Evolutionary conservation across 2,329 filamentous ascomycete genomes (phyloP).

Genomic region (Pseudonectria foliicola): DNA sequence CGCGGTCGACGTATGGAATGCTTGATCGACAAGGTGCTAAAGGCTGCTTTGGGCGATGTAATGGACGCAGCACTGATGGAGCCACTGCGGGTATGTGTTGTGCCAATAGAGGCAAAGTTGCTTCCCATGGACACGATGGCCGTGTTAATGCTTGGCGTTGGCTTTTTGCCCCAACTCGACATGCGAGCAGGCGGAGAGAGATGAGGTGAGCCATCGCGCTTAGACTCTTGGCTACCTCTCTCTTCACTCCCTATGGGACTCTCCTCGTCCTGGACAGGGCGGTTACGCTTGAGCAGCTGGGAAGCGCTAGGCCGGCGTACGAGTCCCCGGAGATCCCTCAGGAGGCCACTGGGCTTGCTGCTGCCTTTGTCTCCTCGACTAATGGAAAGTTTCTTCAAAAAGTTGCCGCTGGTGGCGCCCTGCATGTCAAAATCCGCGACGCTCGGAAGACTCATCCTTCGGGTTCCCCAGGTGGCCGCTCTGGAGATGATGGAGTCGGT

Average conservation of each 20-base stretch:
- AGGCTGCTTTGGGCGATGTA: conserved; percentile 47
- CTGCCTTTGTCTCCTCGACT: conserved; percentile 35
- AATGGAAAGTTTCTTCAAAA: conserved; percentile 56
- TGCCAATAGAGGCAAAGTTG: conserved; percentile 48
- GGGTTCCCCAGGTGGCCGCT: conserved; percentile 64
- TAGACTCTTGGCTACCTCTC: conserved; percentile 24
- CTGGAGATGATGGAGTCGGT: conserved; percentile 53
- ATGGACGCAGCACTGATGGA: conserved; percentile 50
- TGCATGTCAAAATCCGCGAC: conserved; percentile 47
- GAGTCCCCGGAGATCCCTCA: conserved; percentile 44
- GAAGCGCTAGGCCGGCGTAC: conserved; percentile 43
- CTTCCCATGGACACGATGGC: conserved; percentile 49
- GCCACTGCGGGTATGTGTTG: conserved; percentile 49
- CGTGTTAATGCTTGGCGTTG: conserved; percentile 51
- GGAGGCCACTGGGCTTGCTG: conserved; percentile 38
- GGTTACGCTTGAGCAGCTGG: conserved; percentile 39
- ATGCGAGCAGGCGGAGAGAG: conserved; percentile 46
- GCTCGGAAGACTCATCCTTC: conserved; percentile 57
- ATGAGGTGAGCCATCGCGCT: conserved; percentile 35
- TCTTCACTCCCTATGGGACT: conserved; percentile 19
- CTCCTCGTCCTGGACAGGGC: conserved; percentile 31
- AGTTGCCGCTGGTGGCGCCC: conserved; percentile 50
- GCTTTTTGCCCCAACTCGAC: conserved; percentile 45
- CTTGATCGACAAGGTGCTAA: conserved; percentile 38
- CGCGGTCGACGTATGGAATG: conserved; percentile 45